Percentiles rank a stretch among this genome's conserved stretches.
phyloP scores from a whole-genome alignment of 1,284 basidiomycete species.

The Flammula alnicola region DNA sequence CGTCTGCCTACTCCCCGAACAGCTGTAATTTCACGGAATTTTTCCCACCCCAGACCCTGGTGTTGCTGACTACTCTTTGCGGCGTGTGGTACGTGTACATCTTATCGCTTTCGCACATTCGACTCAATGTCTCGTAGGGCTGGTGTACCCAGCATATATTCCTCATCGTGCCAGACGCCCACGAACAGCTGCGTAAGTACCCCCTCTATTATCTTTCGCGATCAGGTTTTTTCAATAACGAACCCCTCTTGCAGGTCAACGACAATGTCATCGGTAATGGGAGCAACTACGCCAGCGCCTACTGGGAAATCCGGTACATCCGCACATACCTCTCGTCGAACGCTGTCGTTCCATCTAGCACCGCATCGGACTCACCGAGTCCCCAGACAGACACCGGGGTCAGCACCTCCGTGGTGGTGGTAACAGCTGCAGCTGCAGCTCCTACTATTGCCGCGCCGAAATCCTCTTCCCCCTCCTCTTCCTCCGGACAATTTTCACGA shows the following conservation, averaged over 20 bases:
- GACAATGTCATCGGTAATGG: conserved; percentile 44
- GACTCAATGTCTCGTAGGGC: conserved; percentile 44
- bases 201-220: neutral
- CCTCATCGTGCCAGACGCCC: conserved; percentile 40
- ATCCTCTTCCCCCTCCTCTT: no score
- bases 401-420: neutral
- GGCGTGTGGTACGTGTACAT: conserved; percentile 49
- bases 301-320: conserved; percentile 46
- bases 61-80: conserved; percentile 59
- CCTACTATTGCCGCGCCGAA: no score
- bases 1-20: conserved; percentile 39
- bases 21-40: conserved; percentile 53
- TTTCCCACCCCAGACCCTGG: conserved; percentile 59
- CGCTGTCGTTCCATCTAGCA: neutral
- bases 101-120: neutral
- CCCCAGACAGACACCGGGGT: neutral
- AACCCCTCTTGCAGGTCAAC: conserved; percentile 26
- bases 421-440: neutral
- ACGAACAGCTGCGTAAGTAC: conserved; percentile 41
- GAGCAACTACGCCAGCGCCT: conserved; percentile 51
- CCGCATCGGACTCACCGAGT: neutral
- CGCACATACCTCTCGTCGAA: conserved; percentile 34
- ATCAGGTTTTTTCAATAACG: neutral
- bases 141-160: conserved; percentile 48
- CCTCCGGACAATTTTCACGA: no score